Conservation (phyloP, 2,329 filamentous ascomycete species). For the Biscogniauxia mediterranea region DNA sequence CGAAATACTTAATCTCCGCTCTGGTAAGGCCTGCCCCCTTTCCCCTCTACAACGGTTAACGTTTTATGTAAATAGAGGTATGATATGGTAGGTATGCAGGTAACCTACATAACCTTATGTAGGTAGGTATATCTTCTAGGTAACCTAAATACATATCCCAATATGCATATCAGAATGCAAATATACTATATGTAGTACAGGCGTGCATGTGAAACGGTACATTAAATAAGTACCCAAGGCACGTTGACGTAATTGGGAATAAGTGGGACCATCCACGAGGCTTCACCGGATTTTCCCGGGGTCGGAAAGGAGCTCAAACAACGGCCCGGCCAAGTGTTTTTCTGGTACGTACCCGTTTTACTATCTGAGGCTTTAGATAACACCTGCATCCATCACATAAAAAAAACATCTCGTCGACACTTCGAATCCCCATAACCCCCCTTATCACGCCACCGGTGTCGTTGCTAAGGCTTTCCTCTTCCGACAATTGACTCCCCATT, state of each 20-base stretch:
- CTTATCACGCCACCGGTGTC: constrained; percentile 5
- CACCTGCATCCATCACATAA: not conserved
- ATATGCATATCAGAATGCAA: too few species aligned
- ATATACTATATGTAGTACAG: too few species aligned
- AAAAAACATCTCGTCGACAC: constrained; percentile 9
- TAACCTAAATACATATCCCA: too few species aligned
- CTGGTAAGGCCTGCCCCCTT: too few species aligned
- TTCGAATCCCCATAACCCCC: not conserved
- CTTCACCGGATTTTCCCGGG: constrained; percentile 22
- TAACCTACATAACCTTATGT: too few species aligned
- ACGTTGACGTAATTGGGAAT: not conserved
- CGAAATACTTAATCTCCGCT: too few species aligned
- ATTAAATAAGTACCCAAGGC: too few species aligned
- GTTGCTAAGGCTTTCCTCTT: constrained; percentile 2
- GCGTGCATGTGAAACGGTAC: not conserved
- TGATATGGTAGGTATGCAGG: too few species aligned
- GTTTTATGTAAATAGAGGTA: too few species aligned
- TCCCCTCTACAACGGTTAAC: too few species aligned
- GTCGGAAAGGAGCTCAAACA: constrained; percentile 22
- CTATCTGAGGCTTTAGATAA: constrained; percentile 7
- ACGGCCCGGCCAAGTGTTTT: constrained; percentile 19
- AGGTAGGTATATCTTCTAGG: too few species aligned
- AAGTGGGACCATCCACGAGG: not conserved
- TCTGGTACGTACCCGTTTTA: constrained; percentile 15
- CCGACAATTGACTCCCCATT: constrained; percentile 13